These are phyloP conservation scores for Ceratocystis eucalypticola DNA, from an alignment of 2,329 filamentous ascomycete genomes.

Conservation along the genomic window DNA sequence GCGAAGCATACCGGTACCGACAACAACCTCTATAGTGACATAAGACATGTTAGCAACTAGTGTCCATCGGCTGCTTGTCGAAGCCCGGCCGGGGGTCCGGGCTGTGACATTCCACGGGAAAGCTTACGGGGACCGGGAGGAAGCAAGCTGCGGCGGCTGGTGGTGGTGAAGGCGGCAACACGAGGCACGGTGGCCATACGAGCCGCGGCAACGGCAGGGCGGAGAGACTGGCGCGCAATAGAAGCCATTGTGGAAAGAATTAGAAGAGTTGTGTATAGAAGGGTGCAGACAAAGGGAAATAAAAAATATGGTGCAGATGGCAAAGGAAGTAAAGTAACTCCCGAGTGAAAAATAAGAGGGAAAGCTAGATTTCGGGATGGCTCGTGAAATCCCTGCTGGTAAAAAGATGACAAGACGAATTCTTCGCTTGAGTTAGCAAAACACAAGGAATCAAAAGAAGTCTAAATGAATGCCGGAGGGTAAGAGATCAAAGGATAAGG, in stretches of 20 bases:
- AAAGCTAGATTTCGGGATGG: constrained; percentile 1
- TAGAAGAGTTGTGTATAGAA: not conserved
- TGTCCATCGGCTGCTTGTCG: not conserved
- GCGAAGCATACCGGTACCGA: constrained; percentile 53
- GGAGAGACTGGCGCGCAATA: constrained; percentile 40
- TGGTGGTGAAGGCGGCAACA: constrained; percentile 76
- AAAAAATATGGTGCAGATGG: not conserved
- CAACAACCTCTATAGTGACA: constrained; percentile 47
- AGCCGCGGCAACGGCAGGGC: constrained; percentile 29
- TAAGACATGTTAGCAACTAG: constrained; percentile 31
- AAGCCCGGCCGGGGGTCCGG: not conserved
- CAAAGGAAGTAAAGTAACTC: not conserved
- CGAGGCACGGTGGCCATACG: constrained; percentile 27
- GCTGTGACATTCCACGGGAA: not conserved
- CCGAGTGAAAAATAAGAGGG: not conserved
- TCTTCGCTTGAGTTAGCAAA: not conserved
- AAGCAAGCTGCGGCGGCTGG: constrained; percentile 59
- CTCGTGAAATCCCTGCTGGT: constrained; percentile 4
- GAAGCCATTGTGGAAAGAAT: constrained; percentile 38
- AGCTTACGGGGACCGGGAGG: constrained; percentile 71
- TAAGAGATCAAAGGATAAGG: not conserved
- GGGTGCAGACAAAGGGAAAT: not conserved
- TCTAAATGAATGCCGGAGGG: no score
- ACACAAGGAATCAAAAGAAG: not conserved
- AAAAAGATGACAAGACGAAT: constrained; percentile 1